These are phyloP conservation scores for Pichiaceae sp. DNA, from an alignment of 1,139 yeast species.

Conservation along the genomic window DNA sequence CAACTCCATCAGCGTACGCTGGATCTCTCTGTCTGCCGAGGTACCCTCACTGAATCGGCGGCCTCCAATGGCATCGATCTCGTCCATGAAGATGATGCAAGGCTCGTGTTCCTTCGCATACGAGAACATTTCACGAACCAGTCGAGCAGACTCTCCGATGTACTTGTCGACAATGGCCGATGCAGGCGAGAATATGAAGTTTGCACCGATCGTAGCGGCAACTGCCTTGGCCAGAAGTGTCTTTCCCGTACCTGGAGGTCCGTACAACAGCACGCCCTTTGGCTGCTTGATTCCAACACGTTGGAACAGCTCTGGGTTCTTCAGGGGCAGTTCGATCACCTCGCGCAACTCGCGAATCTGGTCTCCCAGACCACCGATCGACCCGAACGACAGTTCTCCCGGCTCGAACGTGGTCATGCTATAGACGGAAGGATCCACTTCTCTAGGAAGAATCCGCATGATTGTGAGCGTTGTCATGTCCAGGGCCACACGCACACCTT, in stretches of 20 bases:
- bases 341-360: conserved; percentile 96
- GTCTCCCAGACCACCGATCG: conserved; percentile 94
- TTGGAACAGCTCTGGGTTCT: conserved; percentile 91
- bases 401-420: conserved; percentile 98
- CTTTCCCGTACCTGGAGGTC: conserved; percentile 99
- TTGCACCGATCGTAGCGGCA: conserved; percentile 98
- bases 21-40: conserved; percentile 97
- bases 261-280: conserved; percentile 92
- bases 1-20: conserved; percentile 96
- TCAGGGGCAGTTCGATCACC: conserved; percentile 93
- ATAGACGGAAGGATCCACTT: conserved; percentile 96
- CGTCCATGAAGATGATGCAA: conserved; percentile 98
- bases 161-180: conserved; percentile 97
- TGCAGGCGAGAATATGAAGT: conserved; percentile 95
- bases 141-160: conserved; percentile 95
- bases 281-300: conserved; percentile 98
- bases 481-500: conserved; percentile 92
- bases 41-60: conserved; percentile 98
- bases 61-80: conserved; percentile 98
- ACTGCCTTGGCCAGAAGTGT: conserved; percentile 95
- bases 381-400: conserved; percentile 89
- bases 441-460: conserved; percentile 95
- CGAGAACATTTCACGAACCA: conserved; percentile 97
- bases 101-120: conserved; percentile 99
- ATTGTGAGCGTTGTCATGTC: conserved; percentile 98